Conservation (phyloP, 352 stramenopile genomes). For the Globisporangium acanthophoron region DNA sequence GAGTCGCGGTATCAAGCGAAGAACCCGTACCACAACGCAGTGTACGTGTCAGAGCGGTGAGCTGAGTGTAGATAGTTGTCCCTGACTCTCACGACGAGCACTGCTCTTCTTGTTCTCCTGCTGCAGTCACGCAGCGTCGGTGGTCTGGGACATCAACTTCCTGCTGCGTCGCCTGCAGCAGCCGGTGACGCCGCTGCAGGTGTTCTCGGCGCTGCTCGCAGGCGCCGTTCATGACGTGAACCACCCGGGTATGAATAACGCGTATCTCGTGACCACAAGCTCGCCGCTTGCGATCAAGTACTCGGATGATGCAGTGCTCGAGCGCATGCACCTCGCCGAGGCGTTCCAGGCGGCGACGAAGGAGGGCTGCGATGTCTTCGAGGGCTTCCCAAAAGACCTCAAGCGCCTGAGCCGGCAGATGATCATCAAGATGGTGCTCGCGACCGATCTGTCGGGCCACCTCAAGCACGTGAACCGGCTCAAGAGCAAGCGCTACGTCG, state of each 20-base stretch:
- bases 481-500: conserved; percentile 64
- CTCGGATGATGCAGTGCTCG: conserved; percentile 91
- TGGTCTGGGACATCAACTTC: conserved; percentile 71
- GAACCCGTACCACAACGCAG: conserved; percentile 77
- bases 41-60: conserved; percentile 25
- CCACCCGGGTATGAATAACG: conserved; percentile 91
- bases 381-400: conserved; percentile 45
- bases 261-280: conserved; percentile 81
- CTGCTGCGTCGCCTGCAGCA: conserved; percentile 47
- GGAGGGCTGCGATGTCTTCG: conserved; percentile 66
- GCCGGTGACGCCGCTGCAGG: conserved; percentile 32
- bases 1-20: conserved; percentile 59
- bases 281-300: conserved; percentile 89
- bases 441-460: conserved; percentile 73
- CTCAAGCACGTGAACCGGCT: conserved; percentile 71
- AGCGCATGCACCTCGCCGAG: conserved; percentile 72
- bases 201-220: conserved; percentile 85
- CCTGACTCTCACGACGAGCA: not conserved
- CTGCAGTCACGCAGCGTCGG: conserved; percentile 54
- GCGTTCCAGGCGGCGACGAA: conserved; percentile 63
- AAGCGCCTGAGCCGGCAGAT: conserved; percentile 48
- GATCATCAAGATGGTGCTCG: conserved; percentile 83
- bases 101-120: not conserved
- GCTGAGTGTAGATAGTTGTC: not conserved
- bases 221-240: conserved; percentile 90